Percentiles rank a stretch among this genome's conserved stretches.
Evolutionary conservation across 2,329 filamentous ascomycete species (phyloP).

Genomic region (Rhynchosporium graminicola): DNA sequence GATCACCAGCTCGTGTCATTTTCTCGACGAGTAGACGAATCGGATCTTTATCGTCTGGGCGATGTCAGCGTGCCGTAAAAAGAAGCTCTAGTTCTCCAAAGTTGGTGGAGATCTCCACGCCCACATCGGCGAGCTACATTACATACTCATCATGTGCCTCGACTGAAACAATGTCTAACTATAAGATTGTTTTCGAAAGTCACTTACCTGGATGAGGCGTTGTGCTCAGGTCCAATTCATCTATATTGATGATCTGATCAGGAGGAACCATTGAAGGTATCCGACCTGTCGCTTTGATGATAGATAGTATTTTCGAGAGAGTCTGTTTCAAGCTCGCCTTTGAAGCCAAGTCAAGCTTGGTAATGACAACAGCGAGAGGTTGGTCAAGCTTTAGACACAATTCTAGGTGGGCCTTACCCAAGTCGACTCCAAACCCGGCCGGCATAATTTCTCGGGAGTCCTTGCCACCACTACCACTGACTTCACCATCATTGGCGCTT

Average conservation of each 20-base stretch:
- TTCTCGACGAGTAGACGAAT: constrained; percentile 56
- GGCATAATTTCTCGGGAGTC: constrained; percentile 52
- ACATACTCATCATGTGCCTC: background rate
- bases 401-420: constrained; percentile 78
- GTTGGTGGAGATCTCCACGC: background rate
- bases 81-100: background rate
- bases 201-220: constrained; percentile 48
- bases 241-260: constrained; percentile 51
- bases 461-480: constrained; percentile 42
- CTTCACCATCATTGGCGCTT: constrained; percentile 71
- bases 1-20: constrained; percentile 45
- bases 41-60: constrained; percentile 53
- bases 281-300: constrained; percentile 74
- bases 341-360: constrained; percentile 86
- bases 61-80: background rate
- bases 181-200: background rate
- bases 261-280: constrained; percentile 72
- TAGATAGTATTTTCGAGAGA: constrained; percentile 71
- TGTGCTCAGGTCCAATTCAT: constrained; percentile 52
- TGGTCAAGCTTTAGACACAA: constrained; percentile 79
- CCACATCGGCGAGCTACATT: background rate
- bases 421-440: constrained; percentile 62
- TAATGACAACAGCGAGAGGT: constrained; percentile 80
- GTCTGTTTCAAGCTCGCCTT: constrained; percentile 69
- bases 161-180: background rate